These are phyloP conservation scores for Saccharomycopsis oosterbeekiorum DNA, from an alignment of 805 yeast genomes.

Conservation along the genomic window DNA sequence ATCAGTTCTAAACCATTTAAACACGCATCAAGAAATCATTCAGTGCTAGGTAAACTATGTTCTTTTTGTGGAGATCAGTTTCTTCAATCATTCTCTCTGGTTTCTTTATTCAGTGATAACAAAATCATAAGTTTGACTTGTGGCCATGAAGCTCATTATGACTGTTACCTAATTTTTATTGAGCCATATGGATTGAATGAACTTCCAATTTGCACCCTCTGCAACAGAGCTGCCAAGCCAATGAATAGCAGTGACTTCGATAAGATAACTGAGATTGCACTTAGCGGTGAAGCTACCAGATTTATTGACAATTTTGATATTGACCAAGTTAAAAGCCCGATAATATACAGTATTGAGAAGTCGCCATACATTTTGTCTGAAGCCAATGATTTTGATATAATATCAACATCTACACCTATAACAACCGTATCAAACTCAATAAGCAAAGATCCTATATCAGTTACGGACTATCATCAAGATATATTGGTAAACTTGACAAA, in stretches of 20 bases:
- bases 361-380: not conserved
- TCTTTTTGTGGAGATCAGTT: not conserved
- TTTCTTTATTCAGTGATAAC: not conserved
- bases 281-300: not conserved
- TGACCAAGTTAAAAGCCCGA: not conserved
- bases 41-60: not conserved
- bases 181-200: slow-evolving; percentile 3
- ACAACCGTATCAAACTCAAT: not conserved
- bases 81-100: not conserved
- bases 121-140: slow-evolving; percentile 10
- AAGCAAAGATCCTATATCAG: slow-evolving; percentile 5
- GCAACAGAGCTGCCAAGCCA: slow-evolving; percentile 12
- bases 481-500: slow-evolving; percentile 7
- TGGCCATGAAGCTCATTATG: slow-evolving; percentile 15
- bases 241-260: slow-evolving; percentile 7
- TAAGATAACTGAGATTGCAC: slow-evolving; percentile 2
- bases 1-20: not conserved
- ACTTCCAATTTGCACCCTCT: slow-evolving; percentile 10
- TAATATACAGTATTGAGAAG: not conserved
- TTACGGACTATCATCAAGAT: slow-evolving; percentile 10
- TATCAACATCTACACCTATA: not conserved
- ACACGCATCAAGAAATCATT: not conserved
- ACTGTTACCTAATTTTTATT: slow-evolving; percentile 11
- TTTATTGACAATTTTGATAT: not conserved
- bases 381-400: not conserved